Evolutionary conservation across 1,284 basidiomycete genomes (phyloP), one percentile per base, ranked within the genome.

Genomic region (Malassezia caprae): DNA sequence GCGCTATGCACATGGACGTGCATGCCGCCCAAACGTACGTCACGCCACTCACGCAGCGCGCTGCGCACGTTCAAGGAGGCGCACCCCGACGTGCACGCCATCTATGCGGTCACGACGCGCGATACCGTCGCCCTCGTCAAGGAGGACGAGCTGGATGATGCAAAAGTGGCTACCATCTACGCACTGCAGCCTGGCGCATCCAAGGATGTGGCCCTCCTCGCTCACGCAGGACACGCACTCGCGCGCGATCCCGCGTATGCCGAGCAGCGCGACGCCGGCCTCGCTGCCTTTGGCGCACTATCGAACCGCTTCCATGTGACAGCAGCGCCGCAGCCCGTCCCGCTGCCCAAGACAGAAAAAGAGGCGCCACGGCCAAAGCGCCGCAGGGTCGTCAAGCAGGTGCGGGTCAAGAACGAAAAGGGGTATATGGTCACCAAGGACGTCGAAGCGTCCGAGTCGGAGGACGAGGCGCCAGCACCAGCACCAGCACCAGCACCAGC

Each of bases 381-480:
- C 50, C 61, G 69, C 55, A 68, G 64, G 51, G 61, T 69, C 51
- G 45, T 65, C 44, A 65, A 61, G 35, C 67, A 64, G 51, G 50
- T 67, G 23, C 60, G 60, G 26, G 54, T 34, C 37, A 69, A 65
- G 48, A 63, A 72, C 55, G 68, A 68, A 34, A 65, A 62, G 24
- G 69, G 69, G 6, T 72, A 72, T 42, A 65, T 59, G n/a, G 62
- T 58, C 15, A 53, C 50, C 4, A 45, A 43, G 19, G 61, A 62
- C 35, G 49, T 64, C n/a, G 64, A 70, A 43, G 63, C 59, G 53
- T 68, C 67, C 42, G 69, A 69, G 42, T 67, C 66, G 12, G 67
- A 67, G 21, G 58, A 62, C 13, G 62, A 64, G 21, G 45, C 44
- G 23, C 32, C 48, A 19, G 12, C 48, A 4, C 23, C 44, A 10